These are phyloP conservation scores for Beauveria varroae DNA, from an alignment of 2,329 filamentous ascomycete species.

Conservation along the genomic window DNA sequence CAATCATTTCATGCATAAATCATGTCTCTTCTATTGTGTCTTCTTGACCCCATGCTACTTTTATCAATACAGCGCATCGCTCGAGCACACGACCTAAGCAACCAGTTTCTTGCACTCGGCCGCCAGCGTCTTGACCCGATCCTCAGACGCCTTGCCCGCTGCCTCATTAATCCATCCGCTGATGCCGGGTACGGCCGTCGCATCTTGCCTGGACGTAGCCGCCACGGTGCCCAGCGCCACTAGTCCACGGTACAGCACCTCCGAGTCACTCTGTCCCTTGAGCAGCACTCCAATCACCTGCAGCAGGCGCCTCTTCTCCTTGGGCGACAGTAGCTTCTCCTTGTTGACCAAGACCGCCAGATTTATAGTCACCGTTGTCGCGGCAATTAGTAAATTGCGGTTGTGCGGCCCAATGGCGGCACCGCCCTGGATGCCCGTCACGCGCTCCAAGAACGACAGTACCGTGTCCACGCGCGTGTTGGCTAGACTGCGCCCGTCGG, in stretches of 20 bases:
- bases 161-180: conserved; percentile 33
- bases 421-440: conserved; percentile 43
- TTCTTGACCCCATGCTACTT: not conserved
- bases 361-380: conserved; percentile 79
- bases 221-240: conserved; percentile 73
- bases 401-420: conserved; percentile 51
- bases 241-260: conserved; percentile 75
- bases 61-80: not conserved
- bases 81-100: not conserved
- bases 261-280: conserved; percentile 61
- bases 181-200: conserved; percentile 33
- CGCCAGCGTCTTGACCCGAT: conserved; percentile 39
- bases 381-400: conserved; percentile 74
- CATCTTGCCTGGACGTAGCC: conserved; percentile 42
- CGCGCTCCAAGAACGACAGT: conserved; percentile 54
- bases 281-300: conserved; percentile 58
- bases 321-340: conserved; percentile 31
- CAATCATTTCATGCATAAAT: not conserved
- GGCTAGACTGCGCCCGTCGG: conserved; percentile 60
- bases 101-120: conserved; percentile 36
- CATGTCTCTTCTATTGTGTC: not conserved
- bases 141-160: conserved; percentile 37
- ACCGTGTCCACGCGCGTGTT: conserved; percentile 52
- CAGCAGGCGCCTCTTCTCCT: conserved; percentile 38
- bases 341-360: conserved; percentile 62